Evolutionary conservation across 1,284 basidiomycete genomes (phyloP), one percentile per base, ranked within the genome.

Genomic region (Termitomyces sp.): DNA sequence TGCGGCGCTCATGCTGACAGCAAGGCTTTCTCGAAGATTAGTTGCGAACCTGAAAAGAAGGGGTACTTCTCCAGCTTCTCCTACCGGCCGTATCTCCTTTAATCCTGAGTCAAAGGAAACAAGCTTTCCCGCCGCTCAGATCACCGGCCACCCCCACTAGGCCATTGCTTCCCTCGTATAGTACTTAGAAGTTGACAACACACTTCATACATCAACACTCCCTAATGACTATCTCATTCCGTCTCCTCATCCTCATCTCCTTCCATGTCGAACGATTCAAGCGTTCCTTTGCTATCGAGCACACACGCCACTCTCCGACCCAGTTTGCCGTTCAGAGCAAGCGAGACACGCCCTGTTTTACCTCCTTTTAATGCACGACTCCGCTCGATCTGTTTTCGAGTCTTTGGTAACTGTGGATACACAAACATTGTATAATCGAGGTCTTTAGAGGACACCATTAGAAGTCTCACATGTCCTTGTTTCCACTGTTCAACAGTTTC

Each of bases 201-300:
- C 44, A 34, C 36, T 36, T 38, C 34, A 47, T 46, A 47, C 44
- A 46, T 24, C 24, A 46, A 44, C 43, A 34, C 45, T 34, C 45
- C 19, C 24, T 28, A 39, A 62, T 24, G 47, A 44, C 36, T 58
- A 51, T 59, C 70, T 62, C 75, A 74, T 59, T 69, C 70, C 58
- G 72, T 75, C 64, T 75, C 83, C 64, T 74, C 80, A 61, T 81
- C 80, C 52, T 62, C 73, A 64, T 83, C 77, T 50, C 79, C 85
- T 72, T 89, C 89, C 72, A 92, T 76, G 74, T 92, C 89, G 63
- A 91, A 72, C 51, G 85, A 77, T 72, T 92, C 88, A 73, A 90
- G 67, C 58, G 70, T 72, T 59, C 86, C 86, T 50, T 74, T 73
- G 56, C 67, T 71, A 66, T 87, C 86, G 67, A 91, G 67, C 55